Base-by-base conservation (phyloP, 2,329 filamentous ascomycete genomes). In the Chaetothyriales sp. region DNA sequence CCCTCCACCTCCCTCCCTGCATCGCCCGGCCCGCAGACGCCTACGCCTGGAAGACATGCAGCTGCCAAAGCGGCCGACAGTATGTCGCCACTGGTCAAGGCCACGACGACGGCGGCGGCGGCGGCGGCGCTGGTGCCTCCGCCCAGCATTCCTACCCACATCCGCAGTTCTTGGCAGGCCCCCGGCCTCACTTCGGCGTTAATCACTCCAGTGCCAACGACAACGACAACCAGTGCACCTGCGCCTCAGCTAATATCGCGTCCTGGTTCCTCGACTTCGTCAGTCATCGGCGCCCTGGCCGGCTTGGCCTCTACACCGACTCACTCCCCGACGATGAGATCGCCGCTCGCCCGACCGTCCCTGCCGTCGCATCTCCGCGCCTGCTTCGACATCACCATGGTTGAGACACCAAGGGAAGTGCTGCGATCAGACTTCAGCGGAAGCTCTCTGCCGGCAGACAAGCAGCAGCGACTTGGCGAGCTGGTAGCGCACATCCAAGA, bases 241-340 rank as follows among this genome's bases (percentile, higher is more conserved):
- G 59, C 60, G 42, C 63, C 66, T 6, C 59, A 63, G 32, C 61
- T 62, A 44, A 59, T 64, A n/a, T 60, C 64, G 19, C 63, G 68
- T 54, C 66, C 69, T 42, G 63, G 67, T 1, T n/a, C n/a, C n/a
- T 70, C 71, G 10, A 71, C 70, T 3, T 65, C 68, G 2, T 70
- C 68, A 15, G 22, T 25, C n/a, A 72, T 73, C 64, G 71, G 73
- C 54, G 68, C 68, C n/a, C 59, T 73, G 49, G 70, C 70, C 25
- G 71, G 73, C 53, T 60, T 72, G 26, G 70, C 70, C 39, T 68
- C 69, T 12, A 69, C 71, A 64, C 70, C 72, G 59, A 68, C 68
- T 50, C 70, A 70, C 49, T 68, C 71, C 51, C 65, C 67, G 6
- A 64, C 67, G 50, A 15, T 39, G 32, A 65, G 66, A 26, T 61